Evolutionary conservation across 164 flowering plant genomes (phyloP), one percentile per base, ranked within the genome.

Genomic region (Umbellularia californica): DNA sequence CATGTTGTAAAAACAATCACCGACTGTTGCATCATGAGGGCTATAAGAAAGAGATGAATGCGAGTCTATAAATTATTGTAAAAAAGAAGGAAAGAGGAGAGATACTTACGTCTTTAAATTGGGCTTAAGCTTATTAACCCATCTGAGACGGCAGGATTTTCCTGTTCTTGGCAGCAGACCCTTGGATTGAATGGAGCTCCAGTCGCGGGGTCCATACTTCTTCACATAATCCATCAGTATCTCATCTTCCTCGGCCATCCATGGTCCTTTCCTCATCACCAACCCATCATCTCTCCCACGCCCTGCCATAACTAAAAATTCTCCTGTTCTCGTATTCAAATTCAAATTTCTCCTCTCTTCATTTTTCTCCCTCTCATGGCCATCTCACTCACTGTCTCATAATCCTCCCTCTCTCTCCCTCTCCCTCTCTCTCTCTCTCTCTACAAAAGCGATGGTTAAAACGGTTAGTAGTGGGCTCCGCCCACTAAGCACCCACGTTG

Each of bases 151-250:
- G 75, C 99, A 93, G 0, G 98, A 95, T 79, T 95, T 93, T 62
- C 99, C 98, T 12, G 98, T 93, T n/a, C 98, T 82, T 0, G 81
- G 93, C 58, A 95, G 74, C 28, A 95, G 88, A 47, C 97, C 96
- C 82, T 92, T 93, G 97, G 97, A 92, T 89, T 95, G 95, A 90
- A 95, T 92, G 89, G 98, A 90, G 96, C 99, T 93, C 99, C 97
- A 93, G 71, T 93, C 98, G 72, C 96, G 77, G 0, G 99, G 96
- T 9, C 99, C 99, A 65, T 86, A 85, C 65, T 82, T 86, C 71
- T 81, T 83, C 3, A 93, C 97, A 75, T 89, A 92, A 76, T 84
- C 87, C 30, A 90, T 74, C 55, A 94, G 82, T n/a, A 94, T 90
- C 70, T 89, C 86, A 63, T 94, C 97, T 80, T 94, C 97, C 77